Conservation (phyloP, 768 basidiomycete genomes). For the Mycena filopes region DNA sequence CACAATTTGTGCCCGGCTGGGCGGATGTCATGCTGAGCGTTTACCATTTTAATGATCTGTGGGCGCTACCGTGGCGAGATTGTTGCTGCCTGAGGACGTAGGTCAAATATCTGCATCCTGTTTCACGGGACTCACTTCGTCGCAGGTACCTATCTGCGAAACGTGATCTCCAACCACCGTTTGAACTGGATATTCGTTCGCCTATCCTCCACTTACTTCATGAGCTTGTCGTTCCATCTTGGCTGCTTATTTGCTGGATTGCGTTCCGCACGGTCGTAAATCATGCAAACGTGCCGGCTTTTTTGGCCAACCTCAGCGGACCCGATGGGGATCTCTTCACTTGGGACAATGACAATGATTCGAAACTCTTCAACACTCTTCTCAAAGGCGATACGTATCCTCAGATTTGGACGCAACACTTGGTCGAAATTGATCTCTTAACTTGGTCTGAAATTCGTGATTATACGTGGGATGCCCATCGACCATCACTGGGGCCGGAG, state of each 20-base stretch:
- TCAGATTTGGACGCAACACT: slow-evolving; percentile 6
- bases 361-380: neutral
- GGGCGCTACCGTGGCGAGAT: too few relatives aligned
- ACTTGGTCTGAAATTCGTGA: neutral
- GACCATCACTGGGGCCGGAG: too few relatives aligned
- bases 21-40: too few relatives aligned
- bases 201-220: too few relatives aligned
- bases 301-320: neutral
- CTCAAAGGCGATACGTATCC: neutral
- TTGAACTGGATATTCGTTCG: too few relatives aligned
- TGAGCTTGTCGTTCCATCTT: slow-evolving; percentile 10
- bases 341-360: slow-evolving; percentile 7
- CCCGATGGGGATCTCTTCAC: neutral
- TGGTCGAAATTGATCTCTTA: slow-evolving; percentile 9
- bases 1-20: too few relatives aligned
- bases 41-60: too few relatives aligned
- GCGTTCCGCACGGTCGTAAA: neutral
- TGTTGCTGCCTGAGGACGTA: too few relatives aligned
- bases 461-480: neutral
- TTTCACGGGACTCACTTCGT: too few relatives aligned
- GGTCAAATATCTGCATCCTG: too few relatives aligned
- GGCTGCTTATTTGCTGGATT: slow-evolving; percentile 19
- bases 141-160: too few relatives aligned
- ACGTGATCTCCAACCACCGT: too few relatives aligned
- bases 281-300: neutral